These are phyloP conservation scores for Pleoardoris graminearum DNA, from an alignment of 2,329 filamentous ascomycete species.

Conservation along the genomic window DNA sequence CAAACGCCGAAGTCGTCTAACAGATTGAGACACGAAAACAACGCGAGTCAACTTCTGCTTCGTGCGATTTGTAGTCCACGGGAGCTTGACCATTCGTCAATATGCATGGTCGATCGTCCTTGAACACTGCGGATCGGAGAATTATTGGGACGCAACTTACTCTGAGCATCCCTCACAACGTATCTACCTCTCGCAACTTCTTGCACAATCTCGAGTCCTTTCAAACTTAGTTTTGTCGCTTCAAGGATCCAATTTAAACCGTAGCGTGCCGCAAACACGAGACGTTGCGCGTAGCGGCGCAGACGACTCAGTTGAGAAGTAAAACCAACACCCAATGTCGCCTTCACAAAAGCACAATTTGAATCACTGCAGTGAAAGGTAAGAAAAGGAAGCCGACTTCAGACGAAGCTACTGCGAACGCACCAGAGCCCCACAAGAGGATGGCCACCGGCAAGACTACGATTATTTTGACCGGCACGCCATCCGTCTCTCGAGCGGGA, in stretches of 20 bases:
- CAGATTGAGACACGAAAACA: too few species aligned
- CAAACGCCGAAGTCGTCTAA: too few species aligned
- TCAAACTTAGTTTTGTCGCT: too few species aligned
- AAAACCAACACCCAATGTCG: neutral
- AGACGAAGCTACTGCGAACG: neutral
- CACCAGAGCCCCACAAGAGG: neutral
- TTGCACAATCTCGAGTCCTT: too few species aligned
- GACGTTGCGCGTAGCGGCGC: neutral
- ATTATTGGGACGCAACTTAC: too few species aligned
- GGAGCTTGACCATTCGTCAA: too few species aligned
- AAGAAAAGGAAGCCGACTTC: neutral
- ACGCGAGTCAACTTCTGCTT: too few species aligned
- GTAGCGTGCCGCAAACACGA: neutral
- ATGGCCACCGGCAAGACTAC: neutral
- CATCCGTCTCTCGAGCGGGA: neutral
- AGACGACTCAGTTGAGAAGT: neutral
- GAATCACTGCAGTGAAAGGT: neutral
- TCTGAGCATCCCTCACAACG: too few species aligned
- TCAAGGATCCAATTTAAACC: neutral
- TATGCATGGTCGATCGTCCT: too few species aligned
- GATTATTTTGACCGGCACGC: neutral
- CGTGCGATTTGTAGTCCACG: too few species aligned
- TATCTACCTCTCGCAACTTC: too few species aligned
- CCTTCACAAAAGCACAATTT: neutral
- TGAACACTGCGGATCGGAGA: too few species aligned